These are phyloP conservation scores for Eucalyptus regnans DNA, from an alignment of 345 rosid genomes.

Conservation along the genomic window DNA sequence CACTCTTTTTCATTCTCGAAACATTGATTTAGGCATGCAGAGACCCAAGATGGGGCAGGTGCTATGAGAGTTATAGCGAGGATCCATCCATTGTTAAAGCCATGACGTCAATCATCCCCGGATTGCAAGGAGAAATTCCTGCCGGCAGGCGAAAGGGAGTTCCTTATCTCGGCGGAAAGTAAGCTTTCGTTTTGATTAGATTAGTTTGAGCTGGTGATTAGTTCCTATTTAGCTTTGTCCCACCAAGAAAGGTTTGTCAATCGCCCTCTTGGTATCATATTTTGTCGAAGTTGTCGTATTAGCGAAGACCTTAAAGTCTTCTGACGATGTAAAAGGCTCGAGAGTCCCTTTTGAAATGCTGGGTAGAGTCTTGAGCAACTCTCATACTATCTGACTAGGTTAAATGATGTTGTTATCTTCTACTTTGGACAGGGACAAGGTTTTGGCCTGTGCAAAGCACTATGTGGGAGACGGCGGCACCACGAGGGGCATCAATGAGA, in stretches of 20 bases:
- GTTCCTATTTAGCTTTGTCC: background rate
- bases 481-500: conserved; percentile 47
- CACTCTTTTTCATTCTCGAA: background rate
- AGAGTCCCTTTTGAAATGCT: background rate
- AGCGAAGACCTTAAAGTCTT: background rate
- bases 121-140: conserved; percentile 64
- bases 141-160: conserved; percentile 16
- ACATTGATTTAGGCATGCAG: conserved; percentile 38
- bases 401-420: background rate
- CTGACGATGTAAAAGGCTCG: background rate
- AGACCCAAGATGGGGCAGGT: conserved; percentile 66
- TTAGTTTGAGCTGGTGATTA: background rate
- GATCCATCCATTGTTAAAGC: conserved; percentile 35
- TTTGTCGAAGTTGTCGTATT: background rate
- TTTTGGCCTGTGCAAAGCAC: conserved; percentile 83
- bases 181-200: background rate
- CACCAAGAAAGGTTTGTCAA: background rate
- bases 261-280: background rate
- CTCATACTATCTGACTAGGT: background rate
- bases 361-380: too few species aligned
- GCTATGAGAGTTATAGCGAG: conserved; percentile 74
- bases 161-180: conserved; percentile 59
- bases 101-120: conserved; percentile 52
- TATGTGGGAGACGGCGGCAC: conserved; percentile 85
- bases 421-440: conserved; percentile 31